Base-by-base conservation (phyloP, 2,329 filamentous ascomycete genomes). In the Verticillium isaacii region DNA sequence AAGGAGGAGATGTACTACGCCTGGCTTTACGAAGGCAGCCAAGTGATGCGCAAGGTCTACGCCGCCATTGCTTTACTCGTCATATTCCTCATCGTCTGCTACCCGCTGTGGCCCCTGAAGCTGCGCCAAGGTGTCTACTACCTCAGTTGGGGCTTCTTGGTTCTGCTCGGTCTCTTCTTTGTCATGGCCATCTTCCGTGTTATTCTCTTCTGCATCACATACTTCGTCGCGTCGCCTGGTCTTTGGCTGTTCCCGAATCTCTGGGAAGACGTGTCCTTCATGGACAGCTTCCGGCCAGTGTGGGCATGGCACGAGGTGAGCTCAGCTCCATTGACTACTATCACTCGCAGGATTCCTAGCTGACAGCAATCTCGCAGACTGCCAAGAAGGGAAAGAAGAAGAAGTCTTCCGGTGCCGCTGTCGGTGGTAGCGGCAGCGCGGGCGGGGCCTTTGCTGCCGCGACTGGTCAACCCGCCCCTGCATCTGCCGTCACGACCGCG, bases 221-320 rank as follows among this genome's bases (percentile, higher is more conserved):
- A 96, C 77, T 96, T 98, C 72, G 82, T 84, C 17, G 82, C 87
- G 1, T 81, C 93, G 3, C 95, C 95, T 2, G 95, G 95, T 70
- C 82, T 99, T n/a, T 99, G 95, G 95, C 83, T 99, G 55, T 99
- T 94, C 78, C 95, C 95, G 57, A 99, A 99, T 73, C 80, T 99
- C 23, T 99, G 97, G 81, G 95, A 99, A 75, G 95, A 99, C 73
- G 95, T 99, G 32, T 96, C 94, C 8, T 98, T 99, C 79, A 90
- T 99, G 76, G 95, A 99, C 74, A 96, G 91, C 71, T 99, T 99
- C 84, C 89, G 89, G 72, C 95, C 95, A 23, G 78, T 97, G 6
- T 99, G 95, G 94, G 95, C 92, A 63, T 99, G 95, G 95, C 95
- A 99, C 75, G 93, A 97, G 86, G 92, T 96, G 73, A 76, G 85